A percentile compares a stretch with the other conserved stretches of the same genome.
phyloP scores from a whole-genome alignment of 371 early-diverging fungal species.

The Basidiobolus meristosporus region DNA sequence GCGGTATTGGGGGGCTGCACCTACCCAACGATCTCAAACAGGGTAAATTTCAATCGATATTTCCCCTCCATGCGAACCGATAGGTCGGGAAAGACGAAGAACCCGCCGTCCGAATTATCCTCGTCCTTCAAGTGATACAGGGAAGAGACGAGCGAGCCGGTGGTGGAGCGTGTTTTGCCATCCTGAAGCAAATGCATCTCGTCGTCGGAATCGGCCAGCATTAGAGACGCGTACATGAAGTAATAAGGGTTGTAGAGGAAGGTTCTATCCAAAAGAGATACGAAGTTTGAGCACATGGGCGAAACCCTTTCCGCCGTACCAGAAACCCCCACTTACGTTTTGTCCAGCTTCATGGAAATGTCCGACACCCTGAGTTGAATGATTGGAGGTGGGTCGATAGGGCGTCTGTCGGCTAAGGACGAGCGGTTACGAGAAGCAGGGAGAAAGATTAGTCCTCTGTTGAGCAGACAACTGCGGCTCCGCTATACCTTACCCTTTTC shows the following conservation, averaged over 20 bases:
- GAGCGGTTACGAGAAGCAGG: not conserved
- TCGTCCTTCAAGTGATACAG: conserved; percentile 72
- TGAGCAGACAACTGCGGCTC: conserved; percentile 3
- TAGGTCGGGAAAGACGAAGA: conserved; percentile 91
- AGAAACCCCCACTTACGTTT: not conserved
- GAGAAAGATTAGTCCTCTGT: not conserved
- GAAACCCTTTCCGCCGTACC: not conserved
- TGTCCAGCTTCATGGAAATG: conserved; percentile 1
- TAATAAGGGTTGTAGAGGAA: conserved; percentile 72
- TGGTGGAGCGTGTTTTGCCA: conserved; percentile 49
- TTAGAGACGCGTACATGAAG: conserved; percentile 65
- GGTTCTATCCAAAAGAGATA: conserved; percentile 14
- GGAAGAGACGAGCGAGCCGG: conserved; percentile 81
- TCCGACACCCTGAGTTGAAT: conserved; percentile 53
- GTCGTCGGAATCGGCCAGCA: conserved; percentile 40
- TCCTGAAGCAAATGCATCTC: conserved; percentile 51
- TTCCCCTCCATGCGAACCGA: conserved; percentile 79
- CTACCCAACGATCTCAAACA: conserved; percentile 76
- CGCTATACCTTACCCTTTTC: conserved; percentile 48
- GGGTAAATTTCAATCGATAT: conserved; percentile 70
- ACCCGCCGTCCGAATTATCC: conserved; percentile 75
- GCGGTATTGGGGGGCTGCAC: not conserved
- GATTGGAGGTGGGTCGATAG: conserved; percentile 89
- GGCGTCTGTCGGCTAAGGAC: conserved; percentile 62
- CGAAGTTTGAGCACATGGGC: not conserved